These are phyloP conservation scores for Mycena galericulata DNA, from an alignment of 768 basidiomycete species.

Conservation along the genomic window DNA sequence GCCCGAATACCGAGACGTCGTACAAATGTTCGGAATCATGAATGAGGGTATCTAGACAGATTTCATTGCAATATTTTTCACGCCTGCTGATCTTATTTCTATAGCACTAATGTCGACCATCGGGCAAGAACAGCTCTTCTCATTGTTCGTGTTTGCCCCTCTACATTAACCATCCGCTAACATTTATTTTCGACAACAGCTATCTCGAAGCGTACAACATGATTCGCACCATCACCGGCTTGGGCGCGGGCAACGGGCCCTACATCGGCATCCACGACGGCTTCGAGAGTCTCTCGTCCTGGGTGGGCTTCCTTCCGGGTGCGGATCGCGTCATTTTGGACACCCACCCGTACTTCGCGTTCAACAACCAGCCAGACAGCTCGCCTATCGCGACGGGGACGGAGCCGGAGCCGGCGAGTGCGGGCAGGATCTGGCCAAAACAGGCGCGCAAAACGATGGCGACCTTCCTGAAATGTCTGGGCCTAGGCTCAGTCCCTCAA, in stretches of 20 bases:
- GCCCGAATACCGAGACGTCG: conserved; percentile 61
- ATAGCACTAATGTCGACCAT: not conserved
- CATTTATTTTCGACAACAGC: conserved; percentile 39
- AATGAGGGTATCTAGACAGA: conserved; percentile 46
- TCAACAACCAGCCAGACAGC: not conserved
- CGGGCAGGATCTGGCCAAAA: not conserved
- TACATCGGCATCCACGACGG: conserved; percentile 63
- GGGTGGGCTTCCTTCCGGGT: conserved; percentile 59
- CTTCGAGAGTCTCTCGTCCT: conserved; percentile 54
- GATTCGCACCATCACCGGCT: no score
- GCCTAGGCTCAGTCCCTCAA: not conserved
- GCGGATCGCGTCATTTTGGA: conserved; percentile 53
- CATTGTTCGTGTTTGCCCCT: not conserved
- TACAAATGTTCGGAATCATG: conserved; percentile 60
- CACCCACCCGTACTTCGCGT: no score
- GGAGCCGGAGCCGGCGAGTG: not conserved
- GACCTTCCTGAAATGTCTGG: conserved; percentile 39
- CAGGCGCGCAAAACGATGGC: not conserved
- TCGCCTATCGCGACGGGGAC: not conserved
- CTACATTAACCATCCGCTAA: conserved; percentile 38
- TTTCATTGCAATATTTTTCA: not conserved
- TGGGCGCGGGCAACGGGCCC: conserved; percentile 61
- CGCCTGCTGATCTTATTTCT: not conserved
- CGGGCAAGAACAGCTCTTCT: not conserved
- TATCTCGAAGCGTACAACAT: conserved; percentile 59